Evolutionary conservation across 495 filamentous ascomycete species (phyloP), one percentile per base, ranked within the genome.

Genomic region (Annulohypoxylon nitens): DNA sequence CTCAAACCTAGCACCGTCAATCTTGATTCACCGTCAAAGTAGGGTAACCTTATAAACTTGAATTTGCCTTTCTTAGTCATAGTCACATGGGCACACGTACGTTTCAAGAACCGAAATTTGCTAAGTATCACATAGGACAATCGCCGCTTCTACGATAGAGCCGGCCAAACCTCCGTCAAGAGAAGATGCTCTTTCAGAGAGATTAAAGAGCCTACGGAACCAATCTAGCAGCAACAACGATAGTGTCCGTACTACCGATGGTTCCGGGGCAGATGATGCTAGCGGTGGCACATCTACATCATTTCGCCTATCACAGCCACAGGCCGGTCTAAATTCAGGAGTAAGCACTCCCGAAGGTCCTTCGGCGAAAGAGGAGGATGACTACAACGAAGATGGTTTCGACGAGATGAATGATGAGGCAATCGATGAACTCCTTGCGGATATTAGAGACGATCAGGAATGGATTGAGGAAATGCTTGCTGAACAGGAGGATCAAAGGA

Each of bases 1-100:
- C 87, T 99, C 62, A 83, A 84, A 58, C 71, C 81, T 10, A 79
- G 76, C 59, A 75, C 70, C 36, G 77, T 84, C 43, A 77, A 71
- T 4, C 75, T 84, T 20, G 78, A 78, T 14, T 69, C 69, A n/a
- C 43, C 75, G 45, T 60, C 70, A 77, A 76, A 76, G 80, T 83
- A 83, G 68, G 76, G 50, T 62, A 67, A 55, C 34, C 50, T 72
- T 47, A 50, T 55, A 65, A 45, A 51, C 62, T n/a, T 57, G n/a
- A 14, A 20, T 53, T 25, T 70, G 12, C 41, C 58, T 58, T 16
- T 39, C 48, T 64, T 61, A 62, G 62, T 26, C 43, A 30, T 12
- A 51, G 14, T 30, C 26, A 25, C 48, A 25, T 60, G n/a, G 30
- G 2, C 4, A 36, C 23, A 3, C 3, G 16, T 20, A 1, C 39